Evolutionary conservation across 2,329 filamentous ascomycete genomes (phyloP).

Genomic region (Penicillium sp.): DNA sequence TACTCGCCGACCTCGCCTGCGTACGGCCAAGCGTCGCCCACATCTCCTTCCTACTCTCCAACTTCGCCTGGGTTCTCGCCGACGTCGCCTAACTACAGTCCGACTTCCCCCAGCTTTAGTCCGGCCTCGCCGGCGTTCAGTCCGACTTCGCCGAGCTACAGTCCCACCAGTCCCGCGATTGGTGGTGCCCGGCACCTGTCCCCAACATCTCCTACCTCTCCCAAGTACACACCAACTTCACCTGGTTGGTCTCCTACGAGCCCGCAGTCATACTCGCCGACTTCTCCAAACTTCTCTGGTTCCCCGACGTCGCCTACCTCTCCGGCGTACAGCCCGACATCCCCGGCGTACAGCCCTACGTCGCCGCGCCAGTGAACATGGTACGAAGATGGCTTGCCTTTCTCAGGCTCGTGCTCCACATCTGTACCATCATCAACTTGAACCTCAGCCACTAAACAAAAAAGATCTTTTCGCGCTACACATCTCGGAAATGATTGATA

Average conservation of each 20-base stretch:
- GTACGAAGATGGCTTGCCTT: conserved; percentile 20
- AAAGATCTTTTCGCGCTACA: conserved; percentile 39
- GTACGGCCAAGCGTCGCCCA: conserved; percentile 66
- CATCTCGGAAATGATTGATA: conserved; percentile 40
- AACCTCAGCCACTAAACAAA: conserved; percentile 32
- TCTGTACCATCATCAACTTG: conserved; percentile 40
- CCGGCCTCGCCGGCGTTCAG: conserved; percentile 52
- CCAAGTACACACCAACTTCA: conserved; percentile 57
- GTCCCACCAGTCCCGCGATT: conserved; percentile 53
- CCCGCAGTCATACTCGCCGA: conserved; percentile 51
- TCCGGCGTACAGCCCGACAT: conserved; percentile 46
- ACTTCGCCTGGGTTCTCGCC: conserved; percentile 57
- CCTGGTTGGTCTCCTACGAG: conserved; percentile 50
- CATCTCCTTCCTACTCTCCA: conserved; percentile 52
- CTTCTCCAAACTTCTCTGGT: conserved; percentile 48
- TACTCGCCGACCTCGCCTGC: conserved; percentile 77
- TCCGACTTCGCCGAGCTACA: conserved; percentile 59
- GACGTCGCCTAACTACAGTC: conserved; percentile 60
- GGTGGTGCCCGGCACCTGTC: conserved; percentile 44
- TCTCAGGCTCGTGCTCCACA: conserved; percentile 28
- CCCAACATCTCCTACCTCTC: conserved; percentile 50
- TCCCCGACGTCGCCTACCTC: conserved; percentile 46
- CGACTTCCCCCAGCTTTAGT: conserved; percentile 57
- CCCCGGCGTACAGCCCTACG: conserved; percentile 45
- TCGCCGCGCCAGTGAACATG: conserved; percentile 43